Conservation (phyloP, 306 rosid genomes). For the Sicyos baderoa region DNA sequence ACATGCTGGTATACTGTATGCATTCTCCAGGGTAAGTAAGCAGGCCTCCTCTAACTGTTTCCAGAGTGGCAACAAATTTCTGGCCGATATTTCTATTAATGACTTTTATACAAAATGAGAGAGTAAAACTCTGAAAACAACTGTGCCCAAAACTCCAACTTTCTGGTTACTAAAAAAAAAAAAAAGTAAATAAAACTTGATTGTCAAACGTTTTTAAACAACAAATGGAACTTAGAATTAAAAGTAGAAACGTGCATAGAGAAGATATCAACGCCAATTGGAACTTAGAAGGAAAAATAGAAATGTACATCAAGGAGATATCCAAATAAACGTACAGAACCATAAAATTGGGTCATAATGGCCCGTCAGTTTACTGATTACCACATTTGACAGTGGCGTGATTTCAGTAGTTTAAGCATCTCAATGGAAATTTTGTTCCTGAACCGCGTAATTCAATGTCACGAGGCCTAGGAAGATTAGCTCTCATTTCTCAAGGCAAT, state of each 20-base stretch:
- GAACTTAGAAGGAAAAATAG: neutral
- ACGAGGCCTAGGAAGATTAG: neutral
- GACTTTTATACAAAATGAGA: neutral
- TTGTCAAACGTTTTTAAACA: neutral
- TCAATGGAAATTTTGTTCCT: neutral
- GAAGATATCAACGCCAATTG: neutral
- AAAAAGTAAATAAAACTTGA: neutral
- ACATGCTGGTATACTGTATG: neutral
- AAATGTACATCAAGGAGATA: neutral
- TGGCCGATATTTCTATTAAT: neutral
- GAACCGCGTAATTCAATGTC: neutral
- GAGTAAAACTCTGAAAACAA: neutral
- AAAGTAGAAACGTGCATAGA: no score
- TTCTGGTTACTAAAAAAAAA: no score
- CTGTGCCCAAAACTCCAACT: no score
- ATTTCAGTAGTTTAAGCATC: neutral
- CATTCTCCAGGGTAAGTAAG: neutral
- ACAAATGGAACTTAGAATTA: no score
- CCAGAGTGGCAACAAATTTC: neutral
- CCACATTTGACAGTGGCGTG: neutral
- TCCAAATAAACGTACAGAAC: neutral
- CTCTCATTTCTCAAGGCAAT: neutral
- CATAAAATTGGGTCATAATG: neutral
- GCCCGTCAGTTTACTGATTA: neutral
- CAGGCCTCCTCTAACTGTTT: slow-evolving; percentile 17